Evolutionary conservation across 441 rosid genomes (phyloP).

Genomic region (Brassica balearica): DNA sequence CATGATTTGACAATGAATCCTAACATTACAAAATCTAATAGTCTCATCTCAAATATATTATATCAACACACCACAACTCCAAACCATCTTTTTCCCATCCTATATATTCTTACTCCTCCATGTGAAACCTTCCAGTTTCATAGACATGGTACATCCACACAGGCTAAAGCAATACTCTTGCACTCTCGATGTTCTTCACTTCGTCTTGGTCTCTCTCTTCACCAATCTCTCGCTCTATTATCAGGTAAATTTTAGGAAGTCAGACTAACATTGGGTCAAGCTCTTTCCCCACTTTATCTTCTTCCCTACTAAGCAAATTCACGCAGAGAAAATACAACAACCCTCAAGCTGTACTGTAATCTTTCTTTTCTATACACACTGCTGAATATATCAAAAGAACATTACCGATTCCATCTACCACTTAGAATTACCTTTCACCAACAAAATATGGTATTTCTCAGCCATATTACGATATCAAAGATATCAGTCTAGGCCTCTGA

Average conservation of each 20-base stretch:
- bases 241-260: slow-evolving; percentile 70
- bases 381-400: slow-evolving; percentile 45
- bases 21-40: not conserved
- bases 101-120: slow-evolving; percentile 47
- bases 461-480: slow-evolving; percentile 3
- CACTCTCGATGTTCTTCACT: slow-evolving; percentile 47
- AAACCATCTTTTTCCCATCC: not conserved
- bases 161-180: slow-evolving; percentile 77
- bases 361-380: slow-evolving; percentile 63
- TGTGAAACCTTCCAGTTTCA: slow-evolving; percentile 76
- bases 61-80: not conserved
- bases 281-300: slow-evolving; percentile 69
- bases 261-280: slow-evolving; percentile 71
- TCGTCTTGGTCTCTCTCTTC: slow-evolving; percentile 55
- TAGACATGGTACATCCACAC: slow-evolving; percentile 85
- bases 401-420: slow-evolving; percentile 66
- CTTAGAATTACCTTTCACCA: slow-evolving; percentile 53
- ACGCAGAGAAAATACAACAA: slow-evolving; percentile 61
- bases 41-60: not conserved
- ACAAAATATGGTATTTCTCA: slow-evolving; percentile 50
- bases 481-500: too few relatives aligned
- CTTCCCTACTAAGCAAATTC: slow-evolving; percentile 61
- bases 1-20: not conserved
- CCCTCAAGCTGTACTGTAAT: slow-evolving; percentile 63
- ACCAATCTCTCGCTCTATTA: slow-evolving; percentile 65